phyloP scores from a whole-genome alignment of 352 stramenopile genomes.

The Phytophthora hybrid region DNA sequence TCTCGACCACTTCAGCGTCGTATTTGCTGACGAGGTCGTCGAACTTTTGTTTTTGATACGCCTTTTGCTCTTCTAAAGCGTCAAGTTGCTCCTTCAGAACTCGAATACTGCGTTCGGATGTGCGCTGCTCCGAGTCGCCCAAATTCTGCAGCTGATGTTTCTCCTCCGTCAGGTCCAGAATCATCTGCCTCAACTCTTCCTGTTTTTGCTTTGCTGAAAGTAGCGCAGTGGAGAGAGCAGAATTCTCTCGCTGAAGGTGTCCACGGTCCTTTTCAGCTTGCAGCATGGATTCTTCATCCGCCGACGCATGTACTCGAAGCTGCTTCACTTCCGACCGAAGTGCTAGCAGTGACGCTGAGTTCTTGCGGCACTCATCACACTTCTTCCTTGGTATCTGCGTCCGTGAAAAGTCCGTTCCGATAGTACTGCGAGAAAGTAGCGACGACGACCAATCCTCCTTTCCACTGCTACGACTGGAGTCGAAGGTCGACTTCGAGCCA shows the following conservation, averaged over 20 bases:
- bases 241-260: constrained; percentile 57
- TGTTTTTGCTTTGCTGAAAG: constrained; percentile 61
- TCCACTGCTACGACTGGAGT: constrained; percentile 48
- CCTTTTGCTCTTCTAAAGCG: constrained; percentile 40
- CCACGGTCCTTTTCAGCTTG: constrained; percentile 50
- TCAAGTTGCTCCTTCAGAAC: constrained; percentile 49
- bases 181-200: constrained; percentile 57
- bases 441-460: constrained; percentile 39
- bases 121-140: constrained; percentile 48
- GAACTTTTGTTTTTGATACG: constrained; percentile 38
- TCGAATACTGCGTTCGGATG: constrained; percentile 35
- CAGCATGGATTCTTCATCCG: constrained; percentile 58
- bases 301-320: constrained; percentile 44
- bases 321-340: constrained; percentile 64
- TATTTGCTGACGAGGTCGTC: constrained; percentile 28
- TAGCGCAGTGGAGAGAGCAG: constrained; percentile 52
- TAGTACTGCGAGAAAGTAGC: constrained; percentile 33
- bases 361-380: constrained; percentile 59
- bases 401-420: constrained; percentile 45
- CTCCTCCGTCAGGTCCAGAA: constrained; percentile 57
- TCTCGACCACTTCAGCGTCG: constrained; percentile 30
- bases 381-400: constrained; percentile 34
- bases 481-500: constrained; percentile 47
- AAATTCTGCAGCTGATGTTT: constrained; percentile 61
- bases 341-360: constrained; percentile 40